Base-by-base conservation (phyloP, 164 flowering plant species). In the Nymphaea thermarum region DNA sequence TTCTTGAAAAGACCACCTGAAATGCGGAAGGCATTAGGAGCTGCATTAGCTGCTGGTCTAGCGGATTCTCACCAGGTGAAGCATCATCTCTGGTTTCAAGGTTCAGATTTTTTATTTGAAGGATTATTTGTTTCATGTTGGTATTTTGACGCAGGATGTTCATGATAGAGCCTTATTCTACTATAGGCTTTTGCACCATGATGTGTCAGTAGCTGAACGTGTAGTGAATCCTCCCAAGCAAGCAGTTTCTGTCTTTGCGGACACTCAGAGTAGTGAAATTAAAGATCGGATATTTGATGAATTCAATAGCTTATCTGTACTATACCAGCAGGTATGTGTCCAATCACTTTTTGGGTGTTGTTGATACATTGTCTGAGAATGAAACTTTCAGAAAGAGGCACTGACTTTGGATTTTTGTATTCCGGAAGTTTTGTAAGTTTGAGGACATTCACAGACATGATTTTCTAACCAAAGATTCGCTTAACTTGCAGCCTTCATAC, bases 221-320 rank as follows among this genome's bases (percentile, higher is more conserved):
- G 96, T 95, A 64, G 96, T 92, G 15, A 86, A 90, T 75, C 98
- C 98, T 76, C 92, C 98, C 62, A 92, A 95, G 82, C 99, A 92
- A 81, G 99, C 98, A 47, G 98, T 95, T 83, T 95, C 99, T 66
- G 98, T 90, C 67, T 95, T 95, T 84, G 93, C 98, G 75, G 99
- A 92, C 76, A 83, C 91, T 68, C 96, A 90, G 81, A 92, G 86
- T 81, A 92, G 91, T 76, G 99, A 95, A 81, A 77, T 88, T 77
- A 95, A 87, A 77, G 99, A 95, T 83, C 93, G 97, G 10, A 92
- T 95, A 72, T 95, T 95, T 82, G 98, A 95, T 66, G 98, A 92
- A 76, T 90, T 95, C 71, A 95, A 95, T 81, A 95, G 90, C 71
- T 77, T 95, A 43, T 92, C 99, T 73, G 98, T 94, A 71, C 80